Evolutionary conservation across 2,329 filamentous ascomycete genomes (phyloP), one percentile per base, ranked within the genome.

Genomic region (Colletotrichum tropicale): DNA sequence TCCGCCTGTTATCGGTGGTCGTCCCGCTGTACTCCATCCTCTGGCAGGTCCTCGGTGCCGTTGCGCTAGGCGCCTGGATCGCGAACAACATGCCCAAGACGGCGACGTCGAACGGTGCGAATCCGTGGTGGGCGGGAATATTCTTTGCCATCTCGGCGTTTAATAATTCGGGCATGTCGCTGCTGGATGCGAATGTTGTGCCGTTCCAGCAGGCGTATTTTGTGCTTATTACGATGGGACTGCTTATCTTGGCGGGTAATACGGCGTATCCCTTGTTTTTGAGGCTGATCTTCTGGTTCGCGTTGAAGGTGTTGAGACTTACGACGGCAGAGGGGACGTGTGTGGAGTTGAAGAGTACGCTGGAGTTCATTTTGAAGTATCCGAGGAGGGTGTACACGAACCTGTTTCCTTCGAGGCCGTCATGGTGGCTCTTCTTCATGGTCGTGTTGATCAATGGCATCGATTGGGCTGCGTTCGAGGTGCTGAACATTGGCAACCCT

Each of bases 131-230:
- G 92, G 86, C 91, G 4, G 93, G 93, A 55, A 88, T 91, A 60
- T 94, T 94, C 84, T 92, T 93, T 76, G 91, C 91, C 3, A 89
- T 91, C 6, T 93, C 91, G 21, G 93, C 92, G 0, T 94, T 94
- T 82, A 94, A 93, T 83, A 94, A 94, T 78, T 92, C 89, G n/a
- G 92, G 93, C 55, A 93, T 94, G 91, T 90, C 89, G 24, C 85
- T 94, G 43, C 84, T 94, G 15, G 92, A 94, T 80, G 88, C 89
- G 55, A 94, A 93, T 79, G 92, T 95, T 85, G 85, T 90, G 5
- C 90, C 90, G 0, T 93, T 93, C 74, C 88, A 91, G 73, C 85
- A 85, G 36, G 84, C 87, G 1, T 87, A 87, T 77, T 90, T 89
- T 74, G 87, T 90, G 8, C 84, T 90, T 52, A 83, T 89, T 61